Percentiles rank a stretch among this genome's conserved stretches.
Evolutionary conservation across 2,329 filamentous ascomycete species (phyloP).

Genomic region (Aureobasidium mangrovei): DNA sequence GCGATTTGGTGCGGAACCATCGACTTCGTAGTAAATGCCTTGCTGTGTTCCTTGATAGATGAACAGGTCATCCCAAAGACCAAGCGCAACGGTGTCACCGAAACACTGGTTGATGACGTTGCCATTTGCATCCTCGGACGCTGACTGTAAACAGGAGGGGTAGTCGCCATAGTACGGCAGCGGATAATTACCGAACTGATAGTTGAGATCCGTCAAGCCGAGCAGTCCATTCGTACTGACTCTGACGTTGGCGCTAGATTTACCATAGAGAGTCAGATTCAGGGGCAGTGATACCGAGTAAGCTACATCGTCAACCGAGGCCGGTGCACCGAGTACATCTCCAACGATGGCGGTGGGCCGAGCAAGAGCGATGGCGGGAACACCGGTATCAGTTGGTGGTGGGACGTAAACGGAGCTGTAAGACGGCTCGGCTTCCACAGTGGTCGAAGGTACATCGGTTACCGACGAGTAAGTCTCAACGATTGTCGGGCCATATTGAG

Average conservation of each 20-base stretch:
- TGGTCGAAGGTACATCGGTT: neutral
- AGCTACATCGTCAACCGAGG: neutral
- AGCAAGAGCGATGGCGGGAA: neutral
- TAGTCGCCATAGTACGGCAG: neutral
- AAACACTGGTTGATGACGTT: neutral
- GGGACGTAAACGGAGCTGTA: neutral
- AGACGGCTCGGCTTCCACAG: neutral
- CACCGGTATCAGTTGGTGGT: neutral
- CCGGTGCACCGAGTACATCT: neutral
- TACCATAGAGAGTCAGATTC: neutral
- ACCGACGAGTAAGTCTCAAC: neutral
- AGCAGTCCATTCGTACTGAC: neutral
- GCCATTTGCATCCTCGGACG: neutral
- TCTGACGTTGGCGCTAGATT: neutral
- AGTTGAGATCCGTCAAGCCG: neutral
- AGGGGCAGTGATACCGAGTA: neutral
- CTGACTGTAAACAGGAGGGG: neutral
- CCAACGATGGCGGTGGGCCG: neutral
- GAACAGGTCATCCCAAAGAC: conserved; percentile 19
- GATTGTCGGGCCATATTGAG: neutral
- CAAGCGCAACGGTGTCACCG: neutral
- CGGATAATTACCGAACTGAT: neutral
- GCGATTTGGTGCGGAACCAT: conserved; percentile 10
- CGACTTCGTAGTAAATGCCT: conserved; percentile 20
- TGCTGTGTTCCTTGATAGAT: conserved; percentile 18